Base-by-base conservation (phyloP, 306 rosid species). In the Vigna hirtella region DNA sequence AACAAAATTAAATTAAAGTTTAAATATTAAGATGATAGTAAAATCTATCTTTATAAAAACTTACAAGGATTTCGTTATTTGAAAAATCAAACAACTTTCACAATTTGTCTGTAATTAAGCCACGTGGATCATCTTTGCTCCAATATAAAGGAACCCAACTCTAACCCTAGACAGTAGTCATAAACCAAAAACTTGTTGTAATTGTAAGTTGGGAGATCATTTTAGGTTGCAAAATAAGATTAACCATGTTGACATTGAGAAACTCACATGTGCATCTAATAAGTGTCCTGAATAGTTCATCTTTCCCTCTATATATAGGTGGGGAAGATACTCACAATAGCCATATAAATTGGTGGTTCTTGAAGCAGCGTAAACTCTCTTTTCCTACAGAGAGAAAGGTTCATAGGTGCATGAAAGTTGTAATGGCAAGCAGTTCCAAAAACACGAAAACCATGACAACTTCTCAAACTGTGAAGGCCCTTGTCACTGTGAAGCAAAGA, bases 391-490 rank as follows among this genome's bases (percentile, higher is more conserved):
- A 6, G 10, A 82, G 32, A 22, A 63, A 14, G 70, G 63, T n/a
- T 49, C 22, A 8, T 3, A 6, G 14, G 16, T 18, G 53, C 72
- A 64, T 15, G 12, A 76, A 76, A 26, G 65, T 8, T 34, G 55
- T 34, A 15, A 64, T 76, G 80, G 50, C 4, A 16, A 65, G 32
- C 30, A 40, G 0, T 0, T 14, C 10, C 42, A 12, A 28, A 0
- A 62, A 7, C 16, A 17, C 8, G 49, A 64, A 7, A 12, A 63
- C 26, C 3, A 9, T 4, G 0, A 32, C 26, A 2, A n/a, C 48
- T 4, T 65, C 70, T n/a, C 70, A 9, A 9, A 65, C n/a, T 65
- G 50, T 82, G 22, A 85, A 82, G 63, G 88, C 73, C 49, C 32
- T 34, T n/a, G 82, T 72, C 9, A 74, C 45, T 0, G 24, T 82